Evolutionary conservation across 2,329 filamentous ascomycete genomes (phyloP).

Genomic region (Drechslerella coelobrocha): DNA sequence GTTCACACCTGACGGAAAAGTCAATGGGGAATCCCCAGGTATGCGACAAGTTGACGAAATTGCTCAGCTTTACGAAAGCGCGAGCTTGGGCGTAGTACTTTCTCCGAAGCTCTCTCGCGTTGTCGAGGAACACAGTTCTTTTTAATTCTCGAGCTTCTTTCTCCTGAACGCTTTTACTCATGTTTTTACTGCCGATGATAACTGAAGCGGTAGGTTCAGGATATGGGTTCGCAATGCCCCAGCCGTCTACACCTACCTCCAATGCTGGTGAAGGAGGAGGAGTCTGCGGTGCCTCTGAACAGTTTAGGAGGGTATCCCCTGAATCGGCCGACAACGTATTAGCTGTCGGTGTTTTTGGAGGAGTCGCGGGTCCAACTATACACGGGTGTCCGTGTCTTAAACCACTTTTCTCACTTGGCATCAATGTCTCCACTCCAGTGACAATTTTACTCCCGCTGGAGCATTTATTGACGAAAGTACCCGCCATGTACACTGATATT

Average conservation of each 20-base stretch:
- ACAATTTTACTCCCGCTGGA: no score
- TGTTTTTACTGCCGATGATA: background rate
- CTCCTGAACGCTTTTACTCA: background rate
- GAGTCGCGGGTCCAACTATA: no score
- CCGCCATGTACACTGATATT: no score
- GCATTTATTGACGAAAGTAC: no score
- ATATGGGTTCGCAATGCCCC: no score
- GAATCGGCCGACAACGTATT: no score
- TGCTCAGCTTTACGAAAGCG: background rate
- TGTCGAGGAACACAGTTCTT: slow-evolving; percentile 9
- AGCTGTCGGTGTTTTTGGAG: no score
- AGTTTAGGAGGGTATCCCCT: no score
- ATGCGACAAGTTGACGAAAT: slow-evolving; percentile 15
- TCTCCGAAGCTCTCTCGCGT: slow-evolving; percentile 18
- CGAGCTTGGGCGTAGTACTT: slow-evolving; percentile 16
- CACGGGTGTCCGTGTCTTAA: no score
- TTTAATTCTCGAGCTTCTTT: slow-evolving; percentile 5
- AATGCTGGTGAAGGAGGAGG: slow-evolving; percentile 19
- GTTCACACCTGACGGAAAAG: background rate
- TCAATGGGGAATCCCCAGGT: slow-evolving; percentile 18
- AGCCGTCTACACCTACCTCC: background rate
- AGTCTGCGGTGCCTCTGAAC: no score
- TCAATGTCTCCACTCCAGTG: no score
- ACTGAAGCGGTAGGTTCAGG: background rate
- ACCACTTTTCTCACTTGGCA: no score